Evolutionary conservation across 1,284 basidiomycete species (phyloP).

Genomic region (Heterobasidion irregulare): DNA sequence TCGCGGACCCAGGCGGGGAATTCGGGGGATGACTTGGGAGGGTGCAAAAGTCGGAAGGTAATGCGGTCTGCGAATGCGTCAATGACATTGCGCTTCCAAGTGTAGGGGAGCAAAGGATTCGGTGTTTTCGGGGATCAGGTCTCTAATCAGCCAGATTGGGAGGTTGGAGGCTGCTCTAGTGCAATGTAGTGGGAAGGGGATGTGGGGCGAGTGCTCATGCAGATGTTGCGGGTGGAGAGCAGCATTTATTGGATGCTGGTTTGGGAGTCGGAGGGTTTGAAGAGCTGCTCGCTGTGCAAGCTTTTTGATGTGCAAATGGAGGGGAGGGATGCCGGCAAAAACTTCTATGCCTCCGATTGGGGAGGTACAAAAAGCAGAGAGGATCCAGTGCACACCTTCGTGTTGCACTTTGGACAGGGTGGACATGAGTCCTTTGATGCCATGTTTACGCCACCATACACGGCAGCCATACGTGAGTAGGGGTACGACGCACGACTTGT

Average conservation of each 20-base stretch:
- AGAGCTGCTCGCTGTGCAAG: not conserved
- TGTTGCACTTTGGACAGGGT: not conserved
- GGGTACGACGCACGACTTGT: not conserved
- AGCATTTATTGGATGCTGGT: no score
- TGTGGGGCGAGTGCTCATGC: not conserved
- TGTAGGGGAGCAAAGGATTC: not conserved
- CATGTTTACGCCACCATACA: not conserved
- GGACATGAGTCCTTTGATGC: not conserved
- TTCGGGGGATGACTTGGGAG: not conserved
- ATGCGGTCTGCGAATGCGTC: not conserved
- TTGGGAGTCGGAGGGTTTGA: not conserved
- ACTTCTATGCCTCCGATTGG: not conserved
- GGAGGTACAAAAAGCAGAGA: not conserved
- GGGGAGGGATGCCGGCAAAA: not conserved
- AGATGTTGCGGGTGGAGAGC: not conserved
- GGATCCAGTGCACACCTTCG: not conserved
- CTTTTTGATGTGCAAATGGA: not conserved
- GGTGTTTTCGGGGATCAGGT: not conserved
- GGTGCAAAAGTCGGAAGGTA: not conserved
- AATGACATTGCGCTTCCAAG: not conserved
- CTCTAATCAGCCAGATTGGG: no score
- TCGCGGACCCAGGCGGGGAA: not conserved
- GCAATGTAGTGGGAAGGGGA: not conserved
- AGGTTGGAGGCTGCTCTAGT: not conserved
- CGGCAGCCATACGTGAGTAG: no score